phyloP scores from a whole-genome alignment of 257 asterid species.

The Solanum chaucha region DNA sequence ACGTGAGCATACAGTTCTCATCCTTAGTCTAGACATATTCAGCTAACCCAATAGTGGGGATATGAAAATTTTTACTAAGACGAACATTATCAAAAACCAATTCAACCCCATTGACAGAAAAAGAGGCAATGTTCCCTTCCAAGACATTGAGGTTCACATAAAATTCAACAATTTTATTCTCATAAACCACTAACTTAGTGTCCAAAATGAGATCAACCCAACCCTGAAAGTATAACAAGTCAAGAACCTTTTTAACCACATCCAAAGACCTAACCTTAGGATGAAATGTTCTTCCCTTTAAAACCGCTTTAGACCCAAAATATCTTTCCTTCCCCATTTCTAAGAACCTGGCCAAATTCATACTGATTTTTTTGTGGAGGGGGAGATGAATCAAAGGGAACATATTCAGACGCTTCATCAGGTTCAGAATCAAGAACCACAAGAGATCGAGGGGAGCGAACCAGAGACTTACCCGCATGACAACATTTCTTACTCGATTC shows the following conservation, averaged over 20 bases:
- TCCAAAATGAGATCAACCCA: no score
- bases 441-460: neutral
- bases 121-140: no score
- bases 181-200: neutral
- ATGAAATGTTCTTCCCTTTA: neutral
- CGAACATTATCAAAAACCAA: neutral
- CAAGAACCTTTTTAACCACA: no score
- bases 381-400: neutral
- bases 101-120: no score
- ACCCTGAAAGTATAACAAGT: no score
- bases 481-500: neutral
- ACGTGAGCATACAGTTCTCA: no score
- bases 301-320: neutral
- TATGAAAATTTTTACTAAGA: neutral
- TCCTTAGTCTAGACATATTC: no score
- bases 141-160: no score
- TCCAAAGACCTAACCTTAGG: neutral
- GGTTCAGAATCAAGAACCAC: neutral
- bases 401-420: no score
- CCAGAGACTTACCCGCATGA: accelerated
- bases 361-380: neutral
- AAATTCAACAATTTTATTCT: neutral
- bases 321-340: neutral
- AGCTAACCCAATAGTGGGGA: no score
- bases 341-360: neutral